phyloP scores from a whole-genome alignment of 176 grass and related monocot species.

The Aechmea fasciata region DNA sequence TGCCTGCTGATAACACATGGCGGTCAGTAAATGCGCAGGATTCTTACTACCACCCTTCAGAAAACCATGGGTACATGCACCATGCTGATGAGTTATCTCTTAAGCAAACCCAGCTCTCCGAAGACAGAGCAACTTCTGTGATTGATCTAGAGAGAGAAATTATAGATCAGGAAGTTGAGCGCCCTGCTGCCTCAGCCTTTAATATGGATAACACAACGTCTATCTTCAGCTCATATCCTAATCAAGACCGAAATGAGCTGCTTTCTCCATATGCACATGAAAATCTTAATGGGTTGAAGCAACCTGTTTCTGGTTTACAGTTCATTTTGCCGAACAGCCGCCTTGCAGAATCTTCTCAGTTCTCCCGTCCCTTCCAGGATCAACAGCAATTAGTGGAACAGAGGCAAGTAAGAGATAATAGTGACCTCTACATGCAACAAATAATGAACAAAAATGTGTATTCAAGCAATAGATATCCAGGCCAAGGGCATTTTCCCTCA shows the following conservation, averaged over 20 bases:
- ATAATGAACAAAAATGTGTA: conserved; percentile 21
- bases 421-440: conserved; percentile 23
- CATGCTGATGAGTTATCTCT: conserved; percentile 19
- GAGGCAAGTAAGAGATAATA: neutral
- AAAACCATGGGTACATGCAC: conserved; percentile 19
- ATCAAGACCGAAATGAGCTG: conserved; percentile 22
- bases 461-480: conserved; percentile 16
- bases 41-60: conserved; percentile 22
- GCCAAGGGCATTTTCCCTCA: conserved; percentile 22
- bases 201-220: conserved; percentile 16
- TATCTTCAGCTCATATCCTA: conserved; percentile 26
- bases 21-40: conserved; percentile 15
- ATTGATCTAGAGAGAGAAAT: conserved; percentile 25
- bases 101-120: conserved; percentile 21
- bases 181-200: conserved; percentile 17
- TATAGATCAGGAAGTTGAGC: conserved; percentile 17
- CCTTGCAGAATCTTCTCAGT: conserved; percentile 16
- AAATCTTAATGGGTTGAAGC: conserved; percentile 21
- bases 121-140: conserved; percentile 18
- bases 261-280: conserved; percentile 20
- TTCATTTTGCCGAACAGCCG: conserved; percentile 17
- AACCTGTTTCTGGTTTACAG: conserved; percentile 26
- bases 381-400: conserved; percentile 24
- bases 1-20: conserved; percentile 23
- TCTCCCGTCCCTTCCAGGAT: conserved; percentile 23